phyloP scores from a whole-genome alignment of 306 rosid species.

The Dalbergia cultrata region DNA sequence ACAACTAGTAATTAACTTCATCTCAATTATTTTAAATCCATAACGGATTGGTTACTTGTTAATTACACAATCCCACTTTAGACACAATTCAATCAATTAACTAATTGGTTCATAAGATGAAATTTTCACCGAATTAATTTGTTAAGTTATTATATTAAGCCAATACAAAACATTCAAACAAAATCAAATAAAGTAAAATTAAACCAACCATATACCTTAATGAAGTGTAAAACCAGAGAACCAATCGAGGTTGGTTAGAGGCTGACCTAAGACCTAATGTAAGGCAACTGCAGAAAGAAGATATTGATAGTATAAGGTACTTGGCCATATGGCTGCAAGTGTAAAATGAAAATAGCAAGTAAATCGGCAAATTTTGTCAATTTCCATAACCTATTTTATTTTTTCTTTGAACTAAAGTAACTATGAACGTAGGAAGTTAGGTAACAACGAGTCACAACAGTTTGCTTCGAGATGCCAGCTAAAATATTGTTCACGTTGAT shows the following conservation, averaged over 20 bases:
- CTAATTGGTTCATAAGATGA: not conserved
- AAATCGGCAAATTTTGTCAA: conserved; percentile 6
- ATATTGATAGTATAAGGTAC: not conserved
- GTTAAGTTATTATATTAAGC: too few species aligned
- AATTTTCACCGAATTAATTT: not conserved
- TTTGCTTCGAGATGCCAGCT: not conserved
- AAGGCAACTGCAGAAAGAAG: conserved; percentile 15
- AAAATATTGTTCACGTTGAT: not conserved
- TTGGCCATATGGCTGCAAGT: not conserved
- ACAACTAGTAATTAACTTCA: too few species aligned
- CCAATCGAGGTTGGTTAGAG: conserved; percentile 39
- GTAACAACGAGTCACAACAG: conserved; percentile 38
- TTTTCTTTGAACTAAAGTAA: conserved; percentile 36
- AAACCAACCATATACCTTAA: not conserved
- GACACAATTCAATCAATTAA: too few species aligned
- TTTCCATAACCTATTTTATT: conserved; percentile 30
- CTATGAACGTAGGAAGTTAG: conserved; percentile 7
- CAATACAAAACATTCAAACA: not conserved
- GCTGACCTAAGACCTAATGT: conserved; percentile 44
- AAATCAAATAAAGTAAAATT: not conserved
- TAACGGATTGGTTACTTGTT: too few species aligned
- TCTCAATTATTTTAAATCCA: too few species aligned
- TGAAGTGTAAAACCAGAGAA: not conserved
- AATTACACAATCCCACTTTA: too few species aligned
- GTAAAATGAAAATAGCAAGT: not conserved